Percentiles rank a stretch among this genome's conserved stretches.
Evolutionary conservation across 306 rosid genomes (phyloP).

Genomic region (Gastrolobium bilobum): DNA sequence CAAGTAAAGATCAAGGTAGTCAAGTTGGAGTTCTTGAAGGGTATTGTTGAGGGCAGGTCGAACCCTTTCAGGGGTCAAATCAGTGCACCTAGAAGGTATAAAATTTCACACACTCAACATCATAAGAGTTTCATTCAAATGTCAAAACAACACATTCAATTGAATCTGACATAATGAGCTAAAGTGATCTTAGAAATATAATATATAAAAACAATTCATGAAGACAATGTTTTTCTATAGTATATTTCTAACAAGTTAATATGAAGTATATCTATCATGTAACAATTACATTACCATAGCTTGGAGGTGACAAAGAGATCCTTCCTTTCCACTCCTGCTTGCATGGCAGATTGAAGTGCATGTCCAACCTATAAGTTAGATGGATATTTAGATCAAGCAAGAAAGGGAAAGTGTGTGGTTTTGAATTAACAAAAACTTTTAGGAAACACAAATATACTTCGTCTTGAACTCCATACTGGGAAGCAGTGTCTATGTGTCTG

Average conservation of each 20-base stretch:
- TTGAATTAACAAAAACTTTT: conserved; percentile 5
- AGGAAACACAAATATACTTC: conserved; percentile 46
- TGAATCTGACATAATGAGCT: conserved; percentile 11
- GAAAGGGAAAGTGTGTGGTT: background rate
- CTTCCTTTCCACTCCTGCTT: conserved; percentile 66
- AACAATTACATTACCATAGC: conserved; percentile 54
- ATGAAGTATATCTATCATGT: background rate
- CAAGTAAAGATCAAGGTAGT: conserved; percentile 73
- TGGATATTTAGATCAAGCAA: conserved; percentile 10
- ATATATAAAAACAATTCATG: background rate
- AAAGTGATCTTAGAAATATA: background rate
- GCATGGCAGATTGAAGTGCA: conserved; percentile 66
- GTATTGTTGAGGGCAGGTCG: conserved; percentile 62
- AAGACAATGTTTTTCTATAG: no score
- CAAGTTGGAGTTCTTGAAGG: conserved; percentile 71
- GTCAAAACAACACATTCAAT: conserved; percentile 12
- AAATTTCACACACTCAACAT: background rate
- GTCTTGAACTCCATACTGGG: conserved; percentile 65
- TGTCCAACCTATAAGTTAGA: conserved; percentile 59
- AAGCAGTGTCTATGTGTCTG: conserved; percentile 71
- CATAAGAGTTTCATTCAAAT: conserved; percentile 26
- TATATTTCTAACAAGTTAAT: no score
- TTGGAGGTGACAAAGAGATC: conserved; percentile 69
- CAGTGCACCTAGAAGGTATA: conserved; percentile 62
- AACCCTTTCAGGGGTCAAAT: conserved; percentile 73